Base-by-base conservation (phyloP, 2,329 filamentous ascomycete species). In the Neofusicoccum kwambonambiense region DNA sequence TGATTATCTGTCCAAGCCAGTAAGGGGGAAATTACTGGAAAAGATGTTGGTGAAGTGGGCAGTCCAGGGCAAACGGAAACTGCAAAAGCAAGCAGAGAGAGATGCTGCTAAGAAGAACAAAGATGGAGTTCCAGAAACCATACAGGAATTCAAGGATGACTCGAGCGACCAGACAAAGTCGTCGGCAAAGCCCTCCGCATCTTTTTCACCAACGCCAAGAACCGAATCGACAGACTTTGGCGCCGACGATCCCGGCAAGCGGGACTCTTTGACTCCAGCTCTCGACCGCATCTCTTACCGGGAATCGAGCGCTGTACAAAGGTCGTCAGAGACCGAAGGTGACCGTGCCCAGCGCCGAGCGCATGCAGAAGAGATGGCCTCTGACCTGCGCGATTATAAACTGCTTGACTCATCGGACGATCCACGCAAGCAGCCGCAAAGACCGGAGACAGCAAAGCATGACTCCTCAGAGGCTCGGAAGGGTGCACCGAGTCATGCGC, bases 11-110 rank as follows among this genome's bases (percentile, higher is more conserved):
- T 81, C 87, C n/a, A 91, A 91, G 71, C 90, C 90, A 1, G 90
- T 92, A 45, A 89, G 88, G 69, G 86, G 88, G 68, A 83, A 84
- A 60, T 83, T 87, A 4, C 77, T 92, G 7, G 89, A 92, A 74
- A 85, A 81, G 69, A 92, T 90, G 87, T 81, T 92, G 44, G 79
- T 91, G 22, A 86, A 89, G 64, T 92, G 90, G 90, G 85, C 83
- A 71, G 71, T 83, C 51, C 74, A 83, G 71, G 76, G 80, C 64
- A 74, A 70, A 69, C 72, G 74, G 67, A 77, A 76, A 67, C 67
- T 17, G 12, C 41, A 64, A 19, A 56, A 19, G 34, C 3, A 39
- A n/a, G 22, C 34, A 7, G n/a, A 51, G 17, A 17, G 9, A 15
- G 45, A 15, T n/a, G 1, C 17, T 35, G 39, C n/a, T 7, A 31